Conservation (phyloP, 371 early-diverging fungal genomes). For the Syncephalastrum contaminatum region DNA sequence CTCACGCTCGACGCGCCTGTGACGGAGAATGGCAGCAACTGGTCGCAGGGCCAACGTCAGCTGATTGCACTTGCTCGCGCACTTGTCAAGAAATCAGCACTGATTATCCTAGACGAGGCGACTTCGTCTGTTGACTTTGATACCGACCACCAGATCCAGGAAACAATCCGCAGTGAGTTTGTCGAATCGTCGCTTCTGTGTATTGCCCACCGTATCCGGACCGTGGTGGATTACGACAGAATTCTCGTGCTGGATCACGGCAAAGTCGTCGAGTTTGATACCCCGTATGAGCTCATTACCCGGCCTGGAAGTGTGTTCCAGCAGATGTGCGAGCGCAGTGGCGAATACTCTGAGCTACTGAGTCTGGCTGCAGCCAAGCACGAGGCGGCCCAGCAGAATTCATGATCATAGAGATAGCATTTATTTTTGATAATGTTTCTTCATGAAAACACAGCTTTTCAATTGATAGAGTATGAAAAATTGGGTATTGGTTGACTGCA, state of each 20-base stretch:
- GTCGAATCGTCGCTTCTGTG: constrained; percentile 65
- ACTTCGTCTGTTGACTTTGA: constrained; percentile 79
- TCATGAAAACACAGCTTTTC: too few relatives aligned
- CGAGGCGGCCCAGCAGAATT: neutral
- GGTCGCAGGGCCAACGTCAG: constrained; percentile 89
- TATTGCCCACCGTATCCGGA: constrained; percentile 82
- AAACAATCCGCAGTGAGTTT: constrained; percentile 77
- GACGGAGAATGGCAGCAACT: constrained; percentile 73
- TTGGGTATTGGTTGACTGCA: neutral
- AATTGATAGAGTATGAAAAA: too few relatives aligned
- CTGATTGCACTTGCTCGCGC: constrained; percentile 87
- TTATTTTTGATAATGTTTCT: too few relatives aligned
- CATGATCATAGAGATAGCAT: too few relatives aligned
- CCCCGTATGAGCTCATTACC: constrained; percentile 59
- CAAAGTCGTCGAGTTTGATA: constrained; percentile 73
- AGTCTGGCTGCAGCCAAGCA: constrained; percentile 34
- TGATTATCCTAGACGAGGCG: constrained; percentile 88
- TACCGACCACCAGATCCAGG: constrained; percentile 76
- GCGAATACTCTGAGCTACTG: constrained; percentile 52
- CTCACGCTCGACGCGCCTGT: constrained; percentile 65
- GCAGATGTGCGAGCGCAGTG: constrained; percentile 69
- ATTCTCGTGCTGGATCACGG: constrained; percentile 86
- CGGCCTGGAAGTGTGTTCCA: constrained; percentile 58
- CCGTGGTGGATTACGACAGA: constrained; percentile 87
- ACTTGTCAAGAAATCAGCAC: constrained; percentile 66